phyloP scores from a whole-genome alignment of 352 stramenopile genomes.

The Blastocystis hominis region DNA sequence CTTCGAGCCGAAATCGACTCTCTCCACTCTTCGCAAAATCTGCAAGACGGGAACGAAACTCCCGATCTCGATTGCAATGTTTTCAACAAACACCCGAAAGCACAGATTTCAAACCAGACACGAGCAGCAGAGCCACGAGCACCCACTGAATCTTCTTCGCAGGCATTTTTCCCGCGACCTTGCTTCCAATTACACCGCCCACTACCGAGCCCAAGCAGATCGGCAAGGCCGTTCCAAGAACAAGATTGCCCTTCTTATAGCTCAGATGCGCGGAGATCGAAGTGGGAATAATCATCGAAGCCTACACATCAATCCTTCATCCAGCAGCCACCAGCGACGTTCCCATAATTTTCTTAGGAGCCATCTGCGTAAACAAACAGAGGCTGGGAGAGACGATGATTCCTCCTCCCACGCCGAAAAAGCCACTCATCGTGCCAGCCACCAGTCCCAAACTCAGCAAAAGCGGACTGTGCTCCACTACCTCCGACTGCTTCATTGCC shows the following conservation, averaged over 20 bases:
- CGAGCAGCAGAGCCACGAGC: constrained; percentile 10
- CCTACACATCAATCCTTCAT: background rate
- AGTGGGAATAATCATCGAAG: constrained; percentile 50
- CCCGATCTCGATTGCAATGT: background rate
- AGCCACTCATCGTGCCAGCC: constrained; percentile 57
- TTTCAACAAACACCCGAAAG: background rate
- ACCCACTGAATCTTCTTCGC: constrained; percentile 33
- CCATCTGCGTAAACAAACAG: constrained; percentile 51
- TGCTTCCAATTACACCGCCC: constrained; percentile 25
- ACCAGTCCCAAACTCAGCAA: constrained; percentile 54
- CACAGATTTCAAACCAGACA: constrained; percentile 29
- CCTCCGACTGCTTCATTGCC: constrained; percentile 33
- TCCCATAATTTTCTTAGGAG: constrained; percentile 58
- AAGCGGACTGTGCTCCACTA: constrained; percentile 4
- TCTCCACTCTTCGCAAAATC: too few relatives aligned
- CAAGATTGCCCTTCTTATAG: constrained; percentile 45
- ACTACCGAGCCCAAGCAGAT: constrained; percentile 50
- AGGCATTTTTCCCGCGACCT: constrained; percentile 45
- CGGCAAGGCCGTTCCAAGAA: constrained; percentile 57
- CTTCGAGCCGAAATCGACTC: too few relatives aligned
- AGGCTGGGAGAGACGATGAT: constrained; percentile 58
- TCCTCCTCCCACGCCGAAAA: constrained; percentile 60
- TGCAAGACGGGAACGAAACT: background rate
- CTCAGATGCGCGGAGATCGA: constrained; percentile 11
- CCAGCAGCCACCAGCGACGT: constrained; percentile 55